phyloP scores from a whole-genome alignment of 441 rosid species.

The Populus hybrid region DNA sequence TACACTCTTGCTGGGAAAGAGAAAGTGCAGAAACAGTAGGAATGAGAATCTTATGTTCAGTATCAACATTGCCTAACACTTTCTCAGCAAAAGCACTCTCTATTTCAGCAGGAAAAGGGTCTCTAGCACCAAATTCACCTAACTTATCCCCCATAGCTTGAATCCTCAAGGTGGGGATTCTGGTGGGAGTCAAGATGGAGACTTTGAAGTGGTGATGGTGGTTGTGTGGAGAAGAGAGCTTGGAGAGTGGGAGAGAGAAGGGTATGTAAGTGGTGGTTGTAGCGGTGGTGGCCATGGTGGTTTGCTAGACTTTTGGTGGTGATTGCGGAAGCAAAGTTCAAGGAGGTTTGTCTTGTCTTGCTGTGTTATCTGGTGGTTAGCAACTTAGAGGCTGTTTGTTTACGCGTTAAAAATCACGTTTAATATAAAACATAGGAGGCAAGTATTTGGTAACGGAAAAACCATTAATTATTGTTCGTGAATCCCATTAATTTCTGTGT shows the following conservation, averaged over 20 bases:
- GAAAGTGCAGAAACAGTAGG: conserved; percentile 70
- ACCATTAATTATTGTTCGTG: no score
- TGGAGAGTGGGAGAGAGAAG: conserved; percentile 21
- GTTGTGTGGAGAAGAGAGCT: conserved; percentile 18
- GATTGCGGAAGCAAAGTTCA: conserved; percentile 6
- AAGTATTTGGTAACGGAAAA: no score
- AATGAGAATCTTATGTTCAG: conserved; percentile 83
- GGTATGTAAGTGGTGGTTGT: conserved; percentile 34
- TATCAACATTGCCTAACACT: conserved; percentile 58
- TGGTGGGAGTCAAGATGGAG: conserved; percentile 12
- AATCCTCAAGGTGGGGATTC: conserved; percentile 16
- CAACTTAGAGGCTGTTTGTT: background rate
- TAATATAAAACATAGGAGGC: no score
- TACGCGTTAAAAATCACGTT: no score
- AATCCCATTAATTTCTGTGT: no score
- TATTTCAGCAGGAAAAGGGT: conserved; percentile 82
- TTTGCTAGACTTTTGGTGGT: background rate
- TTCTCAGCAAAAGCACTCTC: conserved; percentile 79
- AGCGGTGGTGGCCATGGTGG: background rate
- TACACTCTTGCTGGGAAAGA: conserved; percentile 59
- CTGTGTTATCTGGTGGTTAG: conserved; percentile 13
- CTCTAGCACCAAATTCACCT: conserved; percentile 87
- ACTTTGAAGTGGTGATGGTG: conserved; percentile 5
- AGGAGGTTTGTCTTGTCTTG: background rate
- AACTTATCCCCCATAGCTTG: conserved; percentile 41